A percentile compares a stretch with the other conserved stretches of the same genome.
phyloP scores from a whole-genome alignment of 257 asterid genomes.

The Ophiorrhiza pumila region DNA sequence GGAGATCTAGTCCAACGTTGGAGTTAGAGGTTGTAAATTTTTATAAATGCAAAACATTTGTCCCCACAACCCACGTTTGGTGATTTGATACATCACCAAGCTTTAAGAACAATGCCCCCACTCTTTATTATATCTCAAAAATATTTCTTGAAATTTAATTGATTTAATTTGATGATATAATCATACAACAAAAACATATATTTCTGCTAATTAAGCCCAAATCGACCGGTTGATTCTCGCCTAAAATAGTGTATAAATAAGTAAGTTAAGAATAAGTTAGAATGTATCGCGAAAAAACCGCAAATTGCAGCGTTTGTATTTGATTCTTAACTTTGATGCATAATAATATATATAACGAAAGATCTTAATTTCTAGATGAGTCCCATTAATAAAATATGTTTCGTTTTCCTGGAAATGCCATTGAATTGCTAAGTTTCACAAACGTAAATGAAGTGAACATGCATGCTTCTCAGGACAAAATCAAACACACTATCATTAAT shows the following conservation, averaged over 20 bases:
- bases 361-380: neutral
- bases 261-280: too few relatives aligned
- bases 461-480: neutral
- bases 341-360: neutral
- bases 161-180: neutral
- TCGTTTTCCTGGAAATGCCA: neutral
- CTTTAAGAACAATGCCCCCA: slow-evolving; percentile 25
- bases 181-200: neutral
- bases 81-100: slow-evolving; percentile 21
- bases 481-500: neutral
- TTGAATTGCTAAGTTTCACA: neutral
- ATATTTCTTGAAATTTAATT: neutral
- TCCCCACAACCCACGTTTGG: slow-evolving; percentile 24
- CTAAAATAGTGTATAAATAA: too few relatives aligned
- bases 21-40: neutral
- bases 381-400: too few relatives aligned
- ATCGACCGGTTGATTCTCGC: too few relatives aligned
- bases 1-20: neutral
- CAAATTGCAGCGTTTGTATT: neutral
- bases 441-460: neutral
- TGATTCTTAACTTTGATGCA: neutral
- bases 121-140: slow-evolving; percentile 13
- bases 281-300: neutral
- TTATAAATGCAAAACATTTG: slow-evolving; percentile 18
- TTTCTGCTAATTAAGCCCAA: too few relatives aligned